Percentiles rank a stretch among this genome's conserved stretches.
Conservation (phyloP, 257 asterid genomes). For the Solanum bukasovii region DNA sequence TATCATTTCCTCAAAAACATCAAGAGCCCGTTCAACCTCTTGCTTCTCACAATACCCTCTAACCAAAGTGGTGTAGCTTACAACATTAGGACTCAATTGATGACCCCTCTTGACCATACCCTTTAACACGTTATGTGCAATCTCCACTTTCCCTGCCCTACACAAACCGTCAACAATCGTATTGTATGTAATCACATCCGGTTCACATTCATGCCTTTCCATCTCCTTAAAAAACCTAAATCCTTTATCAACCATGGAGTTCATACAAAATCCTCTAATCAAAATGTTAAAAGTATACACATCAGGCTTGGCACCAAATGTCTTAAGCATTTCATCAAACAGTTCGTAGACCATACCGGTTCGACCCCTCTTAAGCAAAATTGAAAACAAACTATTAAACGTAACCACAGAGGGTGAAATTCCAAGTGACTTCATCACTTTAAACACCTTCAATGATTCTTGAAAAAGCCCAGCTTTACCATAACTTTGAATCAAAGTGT, state of each 20-base stretch:
- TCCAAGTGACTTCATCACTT: conserved; percentile 54
- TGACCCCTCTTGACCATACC: conserved; percentile 55
- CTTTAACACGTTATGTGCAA: conserved; percentile 51
- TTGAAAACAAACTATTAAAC: conserved; percentile 40
- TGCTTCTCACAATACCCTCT: conserved; percentile 69
- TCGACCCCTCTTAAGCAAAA: conserved; percentile 69
- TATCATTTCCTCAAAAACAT: conserved; percentile 46
- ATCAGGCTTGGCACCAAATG: conserved; percentile 77
- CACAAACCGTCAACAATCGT: conserved; percentile 81
- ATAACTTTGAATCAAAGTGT: conserved; percentile 56
- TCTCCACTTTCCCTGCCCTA: conserved; percentile 52
- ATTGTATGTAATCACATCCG: conserved; percentile 61
- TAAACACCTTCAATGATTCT: conserved; percentile 56
- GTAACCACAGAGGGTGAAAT: conserved; percentile 67
- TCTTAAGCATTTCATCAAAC: conserved; percentile 81
- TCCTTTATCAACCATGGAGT: conserved; percentile 61
- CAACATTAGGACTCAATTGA: conserved; percentile 61
- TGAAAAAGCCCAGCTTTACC: conserved; percentile 66
- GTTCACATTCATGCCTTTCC: conserved; percentile 45
- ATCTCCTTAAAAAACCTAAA: conserved; percentile 69
- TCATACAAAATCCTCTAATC: conserved; percentile 73
- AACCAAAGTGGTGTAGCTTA: conserved; percentile 76
- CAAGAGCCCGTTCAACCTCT: conserved; percentile 41
- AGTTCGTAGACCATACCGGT: conserved; percentile 38
- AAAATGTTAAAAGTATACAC: conserved; percentile 50